Evolutionary conservation across 2,329 filamentous ascomycete species (phyloP), one percentile per base, ranked within the genome.

Genomic region (Biscogniauxia marginata): DNA sequence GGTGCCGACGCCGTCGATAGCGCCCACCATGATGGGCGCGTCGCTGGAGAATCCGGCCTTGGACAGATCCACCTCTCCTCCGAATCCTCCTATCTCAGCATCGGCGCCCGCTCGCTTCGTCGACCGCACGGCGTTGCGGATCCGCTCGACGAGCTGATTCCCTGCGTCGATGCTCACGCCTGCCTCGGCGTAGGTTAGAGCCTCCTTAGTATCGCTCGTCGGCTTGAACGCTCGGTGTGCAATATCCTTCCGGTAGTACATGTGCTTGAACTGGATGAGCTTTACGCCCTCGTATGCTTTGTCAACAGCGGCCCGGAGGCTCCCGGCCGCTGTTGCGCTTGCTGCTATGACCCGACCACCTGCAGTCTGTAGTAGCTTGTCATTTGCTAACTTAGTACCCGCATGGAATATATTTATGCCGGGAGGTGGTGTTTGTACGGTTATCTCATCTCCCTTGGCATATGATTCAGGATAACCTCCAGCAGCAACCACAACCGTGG

Each of bases 141-240:
- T 99, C 64, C 88, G 86, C 70, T 93, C 84, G 47, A 99, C 93
- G 47, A 99, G 89, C 60, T 90, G 84, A 71, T 99, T 99, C 22
- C 95, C 95, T 6, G 91, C 90, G 63, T 96, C 91, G 60, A 99
- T 96, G 65, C 90, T 95, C 20, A 99, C 95, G 56, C 95, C 95
- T 1, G 95, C 92, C 50, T 90, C 85, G 7, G 93, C 95, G 71
- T 99, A 99, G 7, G 95, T 98, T 71, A 99, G 82, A 52, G 81
- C 78, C 51, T 79, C 76, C 58, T 78, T 75, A 13, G 73, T 72
- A 30, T 73, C 66, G 20, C 66, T 61, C 13, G 68, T 73, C 22
- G 72, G 68, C 57, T 82, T 81, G 73, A 88, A 86, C 18, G 85
- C 85, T 53, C 90, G 85, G 74, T 93, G 86, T 11, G 91, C 95